A percentile compares a stretch with the other conserved stretches of the same genome.
Conservation (phyloP, 768 basidiomycete genomes). For the Leucosporidium yakuticum region DNA sequence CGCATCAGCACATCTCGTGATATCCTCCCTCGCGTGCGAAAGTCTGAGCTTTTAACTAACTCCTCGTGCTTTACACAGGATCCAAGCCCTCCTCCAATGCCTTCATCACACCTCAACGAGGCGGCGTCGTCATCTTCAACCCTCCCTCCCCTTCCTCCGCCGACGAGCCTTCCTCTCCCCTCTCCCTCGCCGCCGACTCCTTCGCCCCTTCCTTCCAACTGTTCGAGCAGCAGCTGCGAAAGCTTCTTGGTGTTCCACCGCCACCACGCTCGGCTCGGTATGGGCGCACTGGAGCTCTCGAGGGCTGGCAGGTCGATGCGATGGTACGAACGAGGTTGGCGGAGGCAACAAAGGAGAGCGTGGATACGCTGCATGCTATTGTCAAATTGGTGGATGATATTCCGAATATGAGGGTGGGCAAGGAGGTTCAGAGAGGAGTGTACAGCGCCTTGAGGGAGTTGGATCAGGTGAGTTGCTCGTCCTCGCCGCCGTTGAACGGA, state of each 20-base stretch:
- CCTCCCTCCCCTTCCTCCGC: constrained; percentile 45
- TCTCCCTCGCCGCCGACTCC: background rate
- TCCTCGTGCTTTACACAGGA: constrained; percentile 44
- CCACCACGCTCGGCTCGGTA: constrained; percentile 47
- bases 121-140: constrained; percentile 75
- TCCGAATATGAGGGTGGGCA: constrained; percentile 83
- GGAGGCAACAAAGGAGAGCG: constrained; percentile 62
- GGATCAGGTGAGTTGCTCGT: constrained; percentile 54
- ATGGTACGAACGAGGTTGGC: constrained; percentile 62
- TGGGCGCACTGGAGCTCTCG: constrained; percentile 42
- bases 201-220: constrained; percentile 56
- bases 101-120: constrained; percentile 91
- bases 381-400: constrained; percentile 77
- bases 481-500: no score
- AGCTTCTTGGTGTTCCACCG: constrained; percentile 71
- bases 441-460: constrained; percentile 63
- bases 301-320: constrained; percentile 75
- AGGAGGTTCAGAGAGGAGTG: constrained; percentile 68
- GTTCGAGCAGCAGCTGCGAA: constrained; percentile 65
- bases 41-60: background rate
- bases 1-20: constrained; percentile 47
- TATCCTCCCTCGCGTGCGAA: background rate
- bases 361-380: constrained; percentile 75
- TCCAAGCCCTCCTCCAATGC: constrained; percentile 53
- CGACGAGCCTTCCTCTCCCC: constrained; percentile 34